Conservation (phyloP, 371 early-diverging fungal species). For the Mortierella sp. region DNA sequence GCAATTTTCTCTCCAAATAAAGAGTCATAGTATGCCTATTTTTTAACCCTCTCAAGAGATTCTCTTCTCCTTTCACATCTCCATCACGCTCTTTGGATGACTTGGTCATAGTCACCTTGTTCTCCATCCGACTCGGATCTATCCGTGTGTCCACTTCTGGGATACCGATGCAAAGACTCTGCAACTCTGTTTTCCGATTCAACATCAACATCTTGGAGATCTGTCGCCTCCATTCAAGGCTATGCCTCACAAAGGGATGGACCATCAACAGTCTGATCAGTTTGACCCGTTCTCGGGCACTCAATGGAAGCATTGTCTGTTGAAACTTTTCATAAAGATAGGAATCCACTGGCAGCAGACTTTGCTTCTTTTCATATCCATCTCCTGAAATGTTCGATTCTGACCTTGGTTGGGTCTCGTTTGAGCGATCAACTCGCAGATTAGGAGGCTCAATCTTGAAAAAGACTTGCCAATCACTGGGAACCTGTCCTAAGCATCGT, state of each 20-base stretch:
- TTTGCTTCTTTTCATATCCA: background rate
- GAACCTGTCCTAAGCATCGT: constrained; percentile 31
- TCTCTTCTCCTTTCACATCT: background rate
- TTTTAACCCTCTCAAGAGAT: background rate
- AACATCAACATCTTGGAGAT: constrained; percentile 29
- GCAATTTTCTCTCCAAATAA: too few relatives aligned
- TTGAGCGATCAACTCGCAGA: background rate
- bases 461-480: constrained; percentile 21
- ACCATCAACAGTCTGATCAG: constrained; percentile 17
- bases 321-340: constrained; percentile 2
- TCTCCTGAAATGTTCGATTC: background rate
- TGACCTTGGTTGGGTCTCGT: background rate
- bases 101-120: background rate
- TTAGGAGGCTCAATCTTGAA: background rate
- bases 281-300: constrained; percentile 15
- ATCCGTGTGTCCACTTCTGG: background rate
- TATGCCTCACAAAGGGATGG: constrained; percentile 23
- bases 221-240: constrained; percentile 13
- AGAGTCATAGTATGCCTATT: constrained; percentile 15
- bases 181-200: constrained; percentile 36
- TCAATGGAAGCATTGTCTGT: constrained; percentile 16
- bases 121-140: background rate
- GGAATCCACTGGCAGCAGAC: too few relatives aligned
- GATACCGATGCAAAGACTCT: constrained; percentile 18
- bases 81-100: background rate